Evolutionary conservation across 1,284 basidiomycete genomes (phyloP), one percentile per base, ranked within the genome.

Genomic region (Spongispora temasekensis): DNA sequence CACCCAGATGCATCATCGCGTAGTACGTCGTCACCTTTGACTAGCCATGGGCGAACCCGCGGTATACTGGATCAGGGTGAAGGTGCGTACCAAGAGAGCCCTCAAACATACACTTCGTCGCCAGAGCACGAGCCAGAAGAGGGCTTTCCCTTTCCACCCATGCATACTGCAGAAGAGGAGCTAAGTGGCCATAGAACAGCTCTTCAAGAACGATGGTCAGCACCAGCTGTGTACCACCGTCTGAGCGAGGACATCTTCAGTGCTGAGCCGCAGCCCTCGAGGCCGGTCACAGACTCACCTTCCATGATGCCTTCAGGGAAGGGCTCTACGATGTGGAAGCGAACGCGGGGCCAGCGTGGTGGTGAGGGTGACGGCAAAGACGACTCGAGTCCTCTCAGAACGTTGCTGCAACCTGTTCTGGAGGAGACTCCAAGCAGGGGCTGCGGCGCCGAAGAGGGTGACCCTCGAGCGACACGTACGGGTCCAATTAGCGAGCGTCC

Each of bases 141-240:
- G 52, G 71, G 75, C 30, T 84, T 85, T 1, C 83, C 83, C 1
- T 59, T 70, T 35, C 21, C n/a, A n/a, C n/a, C n/a, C n/a, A n/a
- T n/a, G n/a, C n/a, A n/a, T n/a, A n/a, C n/a, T n/a, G n/a, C 48
- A 4, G 56, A 61, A 30, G 59, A 62, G 19, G 27, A 19, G 1
- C 46, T 53, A 2, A 55, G 44, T 25, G 4, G 27, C 31, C 21
- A 10, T 8, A 25, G 1, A 12, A 23, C 25, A 27, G 25, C 42
- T 15, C 5, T 32, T 48, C 46, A 54, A 42, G 64, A 72, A 19
- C 67, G 67, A 23, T 69, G 69, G 31, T 82, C 85, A 42, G 86
- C 86, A 0, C 87, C 87, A 25, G 78, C 85, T 4, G 80, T 82
- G 57, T 68, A 87, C 27, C 77, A 78, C 15, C 68, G 73, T 19